phyloP scores from a whole-genome alignment of 1,139 yeast genomes.

The Scheffersomyces illinoinensis region DNA sequence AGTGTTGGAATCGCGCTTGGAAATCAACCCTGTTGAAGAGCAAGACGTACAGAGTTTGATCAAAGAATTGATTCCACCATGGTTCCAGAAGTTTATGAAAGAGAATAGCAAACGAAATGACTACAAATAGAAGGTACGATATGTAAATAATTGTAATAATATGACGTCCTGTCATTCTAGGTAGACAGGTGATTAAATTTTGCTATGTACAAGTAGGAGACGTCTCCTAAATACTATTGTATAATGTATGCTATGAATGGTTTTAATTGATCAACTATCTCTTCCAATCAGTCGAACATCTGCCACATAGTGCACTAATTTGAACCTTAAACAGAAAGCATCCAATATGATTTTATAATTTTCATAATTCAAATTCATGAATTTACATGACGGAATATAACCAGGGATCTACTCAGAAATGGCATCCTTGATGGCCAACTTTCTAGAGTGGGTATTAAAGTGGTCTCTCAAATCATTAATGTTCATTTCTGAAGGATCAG shows the following conservation, averaged over 20 bases:
- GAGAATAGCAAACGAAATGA: not conserved
- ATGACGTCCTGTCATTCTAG: not conserved
- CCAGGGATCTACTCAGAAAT: constrained; percentile 25
- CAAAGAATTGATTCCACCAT: constrained; percentile 14
- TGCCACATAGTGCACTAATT: too few relatives aligned
- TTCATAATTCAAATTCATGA: not conserved
- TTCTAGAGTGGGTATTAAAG: constrained; percentile 72
- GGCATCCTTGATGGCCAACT: constrained; percentile 65
- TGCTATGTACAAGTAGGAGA: not conserved
- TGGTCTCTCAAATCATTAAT: constrained; percentile 56
- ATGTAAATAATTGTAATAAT: not conserved
- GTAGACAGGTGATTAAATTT: not conserved
- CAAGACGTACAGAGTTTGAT: constrained; percentile 6
- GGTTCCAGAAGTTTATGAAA: constrained; percentile 17
- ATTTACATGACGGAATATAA: not conserved
- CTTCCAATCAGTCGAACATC: not conserved
- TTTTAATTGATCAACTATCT: not conserved
- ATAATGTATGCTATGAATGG: not conserved
- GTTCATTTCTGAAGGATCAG: constrained; percentile 59
- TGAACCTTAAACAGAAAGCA: not conserved
- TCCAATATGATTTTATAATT: too few relatives aligned
- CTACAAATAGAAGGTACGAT: not conserved
- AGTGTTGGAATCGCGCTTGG: constrained; percentile 3
- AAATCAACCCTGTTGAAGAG: constrained; percentile 2
- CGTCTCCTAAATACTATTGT: not conserved